Percentiles rank a stretch among this genome's conserved stretches.
Evolutionary conservation across 306 rosid genomes (phyloP).

Genomic region (Cicer judaicum): DNA sequence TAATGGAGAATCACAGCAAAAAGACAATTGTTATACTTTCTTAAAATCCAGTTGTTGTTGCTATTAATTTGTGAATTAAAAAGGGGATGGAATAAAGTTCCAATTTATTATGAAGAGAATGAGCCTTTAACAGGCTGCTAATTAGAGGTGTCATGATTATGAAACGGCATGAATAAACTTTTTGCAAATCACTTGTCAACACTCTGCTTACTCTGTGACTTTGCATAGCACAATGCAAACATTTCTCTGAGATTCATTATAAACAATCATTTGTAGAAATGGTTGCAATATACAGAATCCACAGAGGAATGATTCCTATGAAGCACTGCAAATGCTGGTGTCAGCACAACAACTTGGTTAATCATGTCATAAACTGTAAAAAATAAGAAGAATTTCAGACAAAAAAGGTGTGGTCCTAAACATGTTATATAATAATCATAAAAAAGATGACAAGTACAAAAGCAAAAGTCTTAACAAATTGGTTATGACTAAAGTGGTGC

Average conservation of each 20-base stretch:
- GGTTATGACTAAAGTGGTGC: constrained; percentile 29
- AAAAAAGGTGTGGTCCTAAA: constrained; percentile 38
- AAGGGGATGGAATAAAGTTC: background rate
- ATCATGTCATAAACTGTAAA: constrained; percentile 33
- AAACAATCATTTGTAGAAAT: constrained; percentile 48
- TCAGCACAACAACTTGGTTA: constrained; percentile 39
- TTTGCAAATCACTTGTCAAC: constrained; percentile 12
- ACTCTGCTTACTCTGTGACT: constrained; percentile 28
- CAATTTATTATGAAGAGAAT: constrained; percentile 19
- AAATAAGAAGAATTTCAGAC: constrained; percentile 10
- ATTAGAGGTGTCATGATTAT: constrained; percentile 24
- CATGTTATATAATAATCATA: constrained; percentile 32
- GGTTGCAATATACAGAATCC: constrained; percentile 16
- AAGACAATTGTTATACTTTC: too few species aligned
- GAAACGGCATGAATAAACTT: constrained; percentile 23
- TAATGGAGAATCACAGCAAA: too few species aligned
- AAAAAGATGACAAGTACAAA: constrained; percentile 24
- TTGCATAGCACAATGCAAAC: constrained; percentile 41
- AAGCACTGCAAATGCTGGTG: constrained; percentile 31
- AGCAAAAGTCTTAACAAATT: constrained; percentile 39
- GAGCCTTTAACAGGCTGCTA: constrained; percentile 4
- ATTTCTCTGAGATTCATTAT: constrained; percentile 45
- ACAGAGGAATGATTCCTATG: constrained; percentile 39
- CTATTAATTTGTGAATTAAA: too few species aligned
- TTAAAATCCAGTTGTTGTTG: too few species aligned